Base-by-base conservation (phyloP, 495 filamentous ascomycete genomes). In the Elasticomyces elasticus region DNA sequence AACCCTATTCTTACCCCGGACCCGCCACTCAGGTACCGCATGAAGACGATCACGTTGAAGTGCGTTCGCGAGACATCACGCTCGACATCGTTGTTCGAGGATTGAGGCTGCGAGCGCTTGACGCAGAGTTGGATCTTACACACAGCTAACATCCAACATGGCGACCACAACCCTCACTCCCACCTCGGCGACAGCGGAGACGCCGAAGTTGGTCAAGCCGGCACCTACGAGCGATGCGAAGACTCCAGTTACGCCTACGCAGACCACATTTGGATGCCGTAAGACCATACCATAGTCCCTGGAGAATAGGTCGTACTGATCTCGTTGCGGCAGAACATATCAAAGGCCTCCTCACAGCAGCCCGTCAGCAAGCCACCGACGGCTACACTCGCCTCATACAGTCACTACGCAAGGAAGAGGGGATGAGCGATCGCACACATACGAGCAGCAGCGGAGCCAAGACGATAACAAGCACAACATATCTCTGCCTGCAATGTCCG, bases 401-500 rank as follows among this genome's bases (percentile, higher is more conserved):
- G 40, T 54, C 56, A 5, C 64, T 67, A 13, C 60, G 60, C 54
- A 63, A 62, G 44, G 27, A 58, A 10, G 40, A 44, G 3, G 49
- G 49, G 30, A 3, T 41, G 23, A 28, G 43, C n/a, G 42, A 12
- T 17, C 17, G 28, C 5, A 44, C 56, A 31, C 43, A 56, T 24
- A 56, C 53, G 58, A 61, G 40, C 41, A 42, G 51, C 30, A 26
- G 30, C 13, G 47, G 52, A 30, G 30, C 37, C 30, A 27, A 22
- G 11, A 37, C 55, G 44, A 61, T 74, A 13, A 63, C 83, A 50
- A 78, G 77, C 7, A 71, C 80, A 37, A 82, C 82, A 43, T 84
- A 82, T 57, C 72, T 87, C 17, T 88, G 84, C 60, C 72, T 88
- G 31, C 82, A 87, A 65, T 88, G 84, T 59, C 74, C 81, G 23